Base-by-base conservation (phyloP, 345 rosid species). In the Aquilaria sinensis region DNA sequence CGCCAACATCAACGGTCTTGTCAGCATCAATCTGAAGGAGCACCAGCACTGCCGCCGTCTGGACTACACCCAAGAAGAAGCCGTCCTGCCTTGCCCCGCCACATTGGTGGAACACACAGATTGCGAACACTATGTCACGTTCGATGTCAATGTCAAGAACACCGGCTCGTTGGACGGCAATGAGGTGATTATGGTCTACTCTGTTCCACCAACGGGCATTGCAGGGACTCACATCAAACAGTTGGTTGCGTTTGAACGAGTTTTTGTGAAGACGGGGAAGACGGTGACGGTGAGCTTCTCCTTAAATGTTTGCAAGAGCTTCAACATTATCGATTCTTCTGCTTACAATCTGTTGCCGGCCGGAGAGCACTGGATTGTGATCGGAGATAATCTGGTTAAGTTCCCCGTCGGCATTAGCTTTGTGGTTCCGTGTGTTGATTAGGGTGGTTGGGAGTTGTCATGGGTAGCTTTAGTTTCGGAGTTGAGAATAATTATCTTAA, bases 211-310 rank as follows among this genome's bases (percentile, higher is more conserved):
- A 0, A 16, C 23, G 23, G 23, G 23, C 23, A 16, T 16, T 16
- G 23, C 23, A 16, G 0, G 23, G 23, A 46, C 67, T 1, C 68
- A 52, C 41, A 7, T 37, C 1, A 79, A 67, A 64, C 78, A 67
- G 50, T 65, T 75, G 50, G 53, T 75, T 45, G 83, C 69, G 2
- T 79, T 75, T 62, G 9, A 62, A 56, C 64, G 72, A 56, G 78
- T 64, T 32, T 57, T 37, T 54, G 62, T 76, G 37, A 5, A 53
- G 10, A 67, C 56, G 8, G 73, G 74, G 16, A 11, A 15, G 3
- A 72, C 46, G n/a, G 16, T 50, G 16, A 70, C 51, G 57, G 74
- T 73, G 2, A 53, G 47, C 4, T 75, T 79, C 29, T 12, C 34
- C 51, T 48, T 73, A 2, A 62, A 76, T 2, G 71, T 61, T 11